Percentiles rank a stretch among this genome's conserved stretches.
Conservation (phyloP, 257 asterid genomes). For the Salvia hispanica region DNA sequence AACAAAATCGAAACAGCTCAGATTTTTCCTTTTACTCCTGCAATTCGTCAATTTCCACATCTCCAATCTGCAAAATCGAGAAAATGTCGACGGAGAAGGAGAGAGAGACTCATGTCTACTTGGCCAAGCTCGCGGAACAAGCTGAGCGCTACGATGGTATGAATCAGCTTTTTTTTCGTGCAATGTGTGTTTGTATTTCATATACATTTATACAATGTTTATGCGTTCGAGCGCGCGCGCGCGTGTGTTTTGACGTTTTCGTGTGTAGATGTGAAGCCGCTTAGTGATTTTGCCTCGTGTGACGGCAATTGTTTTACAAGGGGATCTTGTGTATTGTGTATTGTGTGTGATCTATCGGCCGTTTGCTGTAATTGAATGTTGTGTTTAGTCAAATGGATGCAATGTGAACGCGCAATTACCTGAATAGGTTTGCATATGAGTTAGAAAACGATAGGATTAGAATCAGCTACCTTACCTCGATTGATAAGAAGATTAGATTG, state of each 20-base stretch:
- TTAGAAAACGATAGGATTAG: not conserved
- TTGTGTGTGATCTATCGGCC: not conserved
- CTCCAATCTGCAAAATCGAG: slow-evolving; percentile 22
- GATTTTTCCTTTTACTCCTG: slow-evolving; percentile 1
- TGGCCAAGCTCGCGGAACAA: slow-evolving; percentile 86
- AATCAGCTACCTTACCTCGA: not conserved
- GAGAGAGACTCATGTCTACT: slow-evolving; percentile 76
- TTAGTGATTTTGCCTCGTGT: not conserved
- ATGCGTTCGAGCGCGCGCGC: not conserved
- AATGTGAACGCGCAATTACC: slow-evolving; percentile 20
- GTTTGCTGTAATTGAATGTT: slow-evolving; percentile 3
- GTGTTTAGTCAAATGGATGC: slow-evolving; percentile 10
- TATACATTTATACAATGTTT: not conserved
- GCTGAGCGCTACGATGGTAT: slow-evolving; percentile 95
- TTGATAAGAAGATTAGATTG: not conserved
- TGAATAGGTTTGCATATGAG: not conserved
- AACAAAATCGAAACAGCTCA: slow-evolving; percentile 28
- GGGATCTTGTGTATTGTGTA: slow-evolving; percentile 29
- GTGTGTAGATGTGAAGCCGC: slow-evolving; percentile 23
- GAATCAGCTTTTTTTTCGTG: not conserved
- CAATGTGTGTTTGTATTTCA: not conserved
- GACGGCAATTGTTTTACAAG: slow-evolving; percentile 15
- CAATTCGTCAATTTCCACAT: slow-evolving; percentile 31
- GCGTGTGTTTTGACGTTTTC: not conserved
- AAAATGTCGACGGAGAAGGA: slow-evolving; percentile 71